Percentiles rank a stretch among this genome's conserved stretches.
Conservation (phyloP, 495 filamentous ascomycete genomes). For the Aspergillus carlsbadensis region DNA sequence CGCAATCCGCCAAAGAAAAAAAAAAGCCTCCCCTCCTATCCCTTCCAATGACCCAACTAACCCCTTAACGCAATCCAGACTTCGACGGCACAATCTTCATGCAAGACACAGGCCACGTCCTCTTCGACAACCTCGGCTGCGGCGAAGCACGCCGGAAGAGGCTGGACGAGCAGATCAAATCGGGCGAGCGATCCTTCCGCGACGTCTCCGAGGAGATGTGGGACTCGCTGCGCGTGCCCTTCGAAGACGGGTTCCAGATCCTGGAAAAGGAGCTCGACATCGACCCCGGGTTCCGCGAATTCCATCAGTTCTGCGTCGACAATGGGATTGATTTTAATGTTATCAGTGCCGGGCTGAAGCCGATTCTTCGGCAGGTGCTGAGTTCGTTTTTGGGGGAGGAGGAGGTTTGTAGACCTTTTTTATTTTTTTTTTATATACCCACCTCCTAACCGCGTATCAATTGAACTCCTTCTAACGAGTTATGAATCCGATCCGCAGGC, state of each 20-base stretch:
- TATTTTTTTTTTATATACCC: not conserved
- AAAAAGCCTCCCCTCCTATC: not conserved
- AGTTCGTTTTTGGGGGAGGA: conserved; percentile 65
- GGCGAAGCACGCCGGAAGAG: conserved; percentile 53
- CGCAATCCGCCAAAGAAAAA: not conserved
- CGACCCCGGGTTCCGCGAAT: conserved; percentile 63
- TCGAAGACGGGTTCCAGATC: conserved; percentile 71
- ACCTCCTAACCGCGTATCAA: too few relatives aligned
- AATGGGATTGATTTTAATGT: conserved; percentile 71
- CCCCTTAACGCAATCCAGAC: conserved; percentile 38
- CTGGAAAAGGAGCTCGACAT: conserved; percentile 65
- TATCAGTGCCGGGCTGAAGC: conserved; percentile 71
- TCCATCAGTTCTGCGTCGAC: conserved; percentile 64
- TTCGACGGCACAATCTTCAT: conserved; percentile 80
- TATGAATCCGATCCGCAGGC: conserved; percentile 31
- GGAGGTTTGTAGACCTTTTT: too few relatives aligned
- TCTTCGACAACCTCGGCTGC: conserved; percentile 69
- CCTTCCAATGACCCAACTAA: too few relatives aligned
- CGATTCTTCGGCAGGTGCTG: conserved; percentile 60
- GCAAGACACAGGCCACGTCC: conserved; percentile 75
- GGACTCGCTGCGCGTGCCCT: conserved; percentile 65
- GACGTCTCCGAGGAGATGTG: conserved; percentile 81
- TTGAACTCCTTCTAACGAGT: too few relatives aligned
- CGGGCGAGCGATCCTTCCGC: conserved; percentile 65
- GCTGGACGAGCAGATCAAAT: conserved; percentile 67